These are phyloP conservation scores for Diaporthe citri DNA, from an alignment of 2,329 filamentous ascomycete genomes.

Conservation along the genomic window DNA sequence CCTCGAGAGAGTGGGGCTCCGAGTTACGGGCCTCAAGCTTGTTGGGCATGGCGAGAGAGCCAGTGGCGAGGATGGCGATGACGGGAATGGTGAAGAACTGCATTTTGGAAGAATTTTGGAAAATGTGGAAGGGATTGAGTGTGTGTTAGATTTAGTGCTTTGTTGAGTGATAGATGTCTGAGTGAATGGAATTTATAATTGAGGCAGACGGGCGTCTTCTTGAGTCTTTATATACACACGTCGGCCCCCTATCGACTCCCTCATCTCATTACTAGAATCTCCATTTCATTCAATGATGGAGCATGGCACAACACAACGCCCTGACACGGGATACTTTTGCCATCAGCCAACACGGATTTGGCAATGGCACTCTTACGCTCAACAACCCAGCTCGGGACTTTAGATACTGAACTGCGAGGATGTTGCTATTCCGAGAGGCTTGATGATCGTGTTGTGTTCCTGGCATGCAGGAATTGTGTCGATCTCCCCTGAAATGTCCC, in stretches of 20 bases:
- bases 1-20: background rate
- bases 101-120: background rate
- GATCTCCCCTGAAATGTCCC: background rate
- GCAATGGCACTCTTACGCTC: background rate
- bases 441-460: background rate
- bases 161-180: background rate
- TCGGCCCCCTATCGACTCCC: background rate
- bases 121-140: background rate
- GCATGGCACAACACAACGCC: background rate
- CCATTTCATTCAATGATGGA: background rate
- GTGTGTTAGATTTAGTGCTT: background rate
- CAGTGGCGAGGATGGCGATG: background rate
- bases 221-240: background rate
- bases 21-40: background rate
- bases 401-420: background rate
- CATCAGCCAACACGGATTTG: background rate
- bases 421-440: background rate
- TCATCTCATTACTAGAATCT: background rate
- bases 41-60: conserved; percentile 17
- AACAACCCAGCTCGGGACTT: background rate
- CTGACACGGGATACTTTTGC: background rate
- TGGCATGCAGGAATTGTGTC: background rate
- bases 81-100: conserved; percentile 14
- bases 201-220: background rate
- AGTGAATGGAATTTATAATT: background rate